Evolutionary conservation across 2,329 filamentous ascomycete genomes (phyloP), one percentile per base, ranked within the genome.

Genomic region (Penicillium fuscoglaucum): DNA sequence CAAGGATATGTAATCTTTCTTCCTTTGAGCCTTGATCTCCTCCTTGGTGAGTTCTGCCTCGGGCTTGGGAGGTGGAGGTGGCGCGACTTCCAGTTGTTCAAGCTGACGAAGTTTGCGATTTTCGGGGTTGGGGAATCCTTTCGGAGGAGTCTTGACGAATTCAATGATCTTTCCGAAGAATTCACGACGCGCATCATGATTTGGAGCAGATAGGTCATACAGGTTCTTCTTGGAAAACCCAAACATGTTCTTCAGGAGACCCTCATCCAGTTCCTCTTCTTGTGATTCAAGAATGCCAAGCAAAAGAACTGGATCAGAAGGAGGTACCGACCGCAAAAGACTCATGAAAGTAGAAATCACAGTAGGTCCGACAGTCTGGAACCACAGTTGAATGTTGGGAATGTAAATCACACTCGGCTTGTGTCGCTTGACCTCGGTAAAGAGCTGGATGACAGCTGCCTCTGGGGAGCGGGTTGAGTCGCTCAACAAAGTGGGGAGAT

Each of bases 331-430:
- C 64, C 87, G 86, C 37, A 99, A 77, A 74, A 98, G 86, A 9
- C 90, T 88, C 59, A 88, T 82, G 74, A 99, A 97, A 0, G 91
- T 95, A 35, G 88, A 87, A 55, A 96, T 85, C 5, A 85, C 84
- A 15, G 81, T 72, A 13, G 79, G 78, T 3, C 88, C 85, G 40
- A 91, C 79, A 0, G 90, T 87, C 13, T 84, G 78, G 71, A 91
- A 93, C 95, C 95, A 99, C 8, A 88, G 84, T 65, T 96, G 90
- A 49, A 98, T 85, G 65, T 92, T 89, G 2, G 95, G 93, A 44
- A 99, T 90, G 75, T 93, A 98, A 52, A 99, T 95, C 39, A 98
- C 91, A 72, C 92, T 96, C 0, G 95, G 95, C 74, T 96, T 97
- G 72, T 97, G 92, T 39, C 93, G 87, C 74, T 93, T 91, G 39